phyloP scores from a whole-genome alignment of 768 basidiomycete genomes.

The Sistotremastrum niveocremeum region DNA sequence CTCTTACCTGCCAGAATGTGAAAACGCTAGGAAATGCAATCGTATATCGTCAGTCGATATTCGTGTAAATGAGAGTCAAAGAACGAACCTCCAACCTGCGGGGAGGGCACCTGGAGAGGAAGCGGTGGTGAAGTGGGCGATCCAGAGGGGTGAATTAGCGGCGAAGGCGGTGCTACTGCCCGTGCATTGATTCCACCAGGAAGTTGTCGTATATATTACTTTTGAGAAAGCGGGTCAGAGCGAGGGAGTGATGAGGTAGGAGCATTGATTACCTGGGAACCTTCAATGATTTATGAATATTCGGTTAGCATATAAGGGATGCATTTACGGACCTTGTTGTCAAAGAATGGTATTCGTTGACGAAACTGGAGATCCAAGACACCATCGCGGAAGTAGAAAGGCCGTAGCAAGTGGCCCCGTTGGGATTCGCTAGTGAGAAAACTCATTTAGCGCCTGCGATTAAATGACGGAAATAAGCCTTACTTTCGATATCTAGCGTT shows the following conservation, averaged over 20 bases:
- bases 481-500: constrained; percentile 50
- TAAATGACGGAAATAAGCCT: constrained; percentile 8
- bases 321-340: constrained; percentile 27
- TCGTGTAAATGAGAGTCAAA: too few species aligned
- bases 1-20: too few species aligned
- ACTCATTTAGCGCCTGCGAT: background rate
- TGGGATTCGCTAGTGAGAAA: too few species aligned
- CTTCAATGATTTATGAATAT: constrained; percentile 11
- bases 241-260: too few species aligned
- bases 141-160: constrained; percentile 42
- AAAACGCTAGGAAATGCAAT: too few species aligned
- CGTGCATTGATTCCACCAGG: constrained; percentile 60
- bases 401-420: constrained; percentile 35
- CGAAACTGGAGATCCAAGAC: constrained; percentile 48
- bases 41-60: too few species aligned
- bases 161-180: constrained; percentile 41
- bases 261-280: constrained; percentile 22
- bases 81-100: constrained; percentile 39
- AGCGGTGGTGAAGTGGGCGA: constrained; percentile 31
- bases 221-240: background rate
- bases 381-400: constrained; percentile 41
- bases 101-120: constrained; percentile 40
- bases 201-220: constrained; percentile 51
- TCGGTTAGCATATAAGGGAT: background rate
- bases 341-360: constrained; percentile 36